Evolutionary conservation across 371 early-diverging fungal genomes (phyloP).

Genomic region (Fennellomyces sp.): DNA sequence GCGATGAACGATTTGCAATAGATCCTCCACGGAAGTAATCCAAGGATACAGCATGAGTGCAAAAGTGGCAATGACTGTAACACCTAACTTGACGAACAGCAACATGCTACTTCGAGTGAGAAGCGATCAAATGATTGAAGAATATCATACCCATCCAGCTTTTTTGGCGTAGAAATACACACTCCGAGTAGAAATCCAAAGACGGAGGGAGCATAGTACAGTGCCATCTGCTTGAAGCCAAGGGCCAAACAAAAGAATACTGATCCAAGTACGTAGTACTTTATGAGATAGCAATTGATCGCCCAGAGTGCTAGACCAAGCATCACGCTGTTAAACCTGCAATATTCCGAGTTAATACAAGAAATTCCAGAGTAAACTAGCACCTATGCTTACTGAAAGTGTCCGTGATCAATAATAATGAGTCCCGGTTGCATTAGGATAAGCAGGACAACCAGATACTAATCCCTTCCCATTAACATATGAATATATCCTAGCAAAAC

Average conservation of each 20-base stretch:
- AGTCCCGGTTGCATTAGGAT: conserved; percentile 85
- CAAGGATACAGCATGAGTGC: conserved; percentile 73
- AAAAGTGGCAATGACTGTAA: conserved; percentile 75
- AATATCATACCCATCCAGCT: conserved; percentile 14
- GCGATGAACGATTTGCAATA: conserved; percentile 80
- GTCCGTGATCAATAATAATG: conserved; percentile 92
- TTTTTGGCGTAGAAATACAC: conserved; percentile 53
- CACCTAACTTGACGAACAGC: conserved; percentile 77
- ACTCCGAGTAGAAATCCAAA: conserved; percentile 86
- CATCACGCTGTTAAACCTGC: conserved; percentile 92
- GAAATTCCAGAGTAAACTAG: background rate
- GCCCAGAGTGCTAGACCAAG: conserved; percentile 84
- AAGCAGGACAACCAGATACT: conserved; percentile 59
- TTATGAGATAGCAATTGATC: conserved; percentile 64
- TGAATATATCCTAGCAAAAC: background rate
- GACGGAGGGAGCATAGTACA: conserved; percentile 90
- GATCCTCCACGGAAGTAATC: conserved; percentile 58
- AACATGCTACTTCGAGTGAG: too few species aligned
- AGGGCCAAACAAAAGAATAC: conserved; percentile 81
- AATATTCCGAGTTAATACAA: too few species aligned
- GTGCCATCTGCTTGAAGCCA: conserved; percentile 95
- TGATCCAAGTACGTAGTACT: conserved; percentile 70
- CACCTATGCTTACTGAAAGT: conserved; percentile 77
- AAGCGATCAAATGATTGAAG: too few species aligned
- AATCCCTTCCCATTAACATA: background rate